Conservation (phyloP, 1,284 basidiomycete species). For the Trametes sp. region DNA sequence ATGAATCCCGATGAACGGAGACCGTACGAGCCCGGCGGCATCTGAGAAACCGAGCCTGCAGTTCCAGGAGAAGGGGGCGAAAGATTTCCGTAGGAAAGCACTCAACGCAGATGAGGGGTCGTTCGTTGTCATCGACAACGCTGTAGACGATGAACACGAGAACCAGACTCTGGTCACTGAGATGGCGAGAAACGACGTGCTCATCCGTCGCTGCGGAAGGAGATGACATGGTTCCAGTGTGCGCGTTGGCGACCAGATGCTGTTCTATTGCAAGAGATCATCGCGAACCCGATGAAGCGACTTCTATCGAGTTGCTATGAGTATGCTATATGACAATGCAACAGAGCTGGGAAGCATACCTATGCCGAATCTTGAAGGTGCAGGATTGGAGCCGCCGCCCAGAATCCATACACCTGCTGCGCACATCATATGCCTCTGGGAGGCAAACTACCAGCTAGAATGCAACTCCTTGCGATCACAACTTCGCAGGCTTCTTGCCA, state of each 20-base stretch:
- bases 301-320: slow-evolving; percentile 43
- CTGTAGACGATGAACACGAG: no score
- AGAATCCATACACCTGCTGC: slow-evolving; percentile 50
- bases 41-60: no score
- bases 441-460: slow-evolving; percentile 42
- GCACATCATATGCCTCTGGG: slow-evolving; percentile 42
- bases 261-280: slow-evolving; percentile 50
- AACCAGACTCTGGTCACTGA: no score
- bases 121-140: no score
- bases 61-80: no score
- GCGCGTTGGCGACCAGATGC: slow-evolving; percentile 43
- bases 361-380: slow-evolving; percentile 52
- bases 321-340: neutral
- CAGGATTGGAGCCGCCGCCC: slow-evolving; percentile 52
- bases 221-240: neutral
- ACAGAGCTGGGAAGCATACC: slow-evolving; percentile 37
- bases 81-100: no score
- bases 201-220: no score
- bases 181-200: no score
- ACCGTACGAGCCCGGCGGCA: no score
- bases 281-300: slow-evolving; percentile 47
- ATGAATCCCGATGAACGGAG: no score
- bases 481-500: slow-evolving; percentile 52
- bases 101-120: no score
- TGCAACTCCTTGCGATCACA: slow-evolving; percentile 35